Evolutionary conservation across 768 basidiomycete genomes (phyloP), one percentile per base, ranked within the genome.

Genomic region (Xanthoconium stramineum): DNA sequence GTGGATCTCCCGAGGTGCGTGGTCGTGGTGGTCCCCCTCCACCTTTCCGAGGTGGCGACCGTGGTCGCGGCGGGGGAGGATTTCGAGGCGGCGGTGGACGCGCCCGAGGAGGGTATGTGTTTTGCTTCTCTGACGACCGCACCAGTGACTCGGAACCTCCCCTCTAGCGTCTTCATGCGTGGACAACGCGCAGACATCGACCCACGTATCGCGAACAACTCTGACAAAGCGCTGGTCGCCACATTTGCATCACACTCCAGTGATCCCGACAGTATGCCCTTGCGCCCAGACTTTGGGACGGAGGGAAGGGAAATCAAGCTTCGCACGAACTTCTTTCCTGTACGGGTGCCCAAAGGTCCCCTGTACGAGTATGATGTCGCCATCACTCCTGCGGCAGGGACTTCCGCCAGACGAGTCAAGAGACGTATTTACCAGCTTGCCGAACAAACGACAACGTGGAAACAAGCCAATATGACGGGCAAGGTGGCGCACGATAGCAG

Each of bases 291-390:
- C 51, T 82, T 74, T 62, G 81, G 81, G 35, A 75, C 70, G 0
- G 64, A 60, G 4, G 81, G 81, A 28, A 71, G 20, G 15, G 59
- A 67, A 40, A 75, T 83, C 68, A 79, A 75, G 52, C 71, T 83
- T 39, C 78, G 81, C 20, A 67, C 81, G 3, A 82, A 82, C 52
- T 82, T 81, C 69, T 82, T 83, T 61, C 74, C 81, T 10, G 65
- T 83, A 20, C 67, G 65, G 15, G 69, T 81, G 17, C 80, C 80
- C 7, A 77, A 76, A 53, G 75, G 74, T 7, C 75, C 78, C 1
- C 43, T 83, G 24, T 73, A 73, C 58, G 81, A 82, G 53, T 82
- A 82, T 53, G 78, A 78, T 47, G 73, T 80, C 33, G 59, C 68
- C n/a, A 74, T 79, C 20, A 62, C 69, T 0, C 80, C 79, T 38